phyloP scores from a whole-genome alignment of 208 protist genomes.

The Trichomonas vaginalis region DNA sequence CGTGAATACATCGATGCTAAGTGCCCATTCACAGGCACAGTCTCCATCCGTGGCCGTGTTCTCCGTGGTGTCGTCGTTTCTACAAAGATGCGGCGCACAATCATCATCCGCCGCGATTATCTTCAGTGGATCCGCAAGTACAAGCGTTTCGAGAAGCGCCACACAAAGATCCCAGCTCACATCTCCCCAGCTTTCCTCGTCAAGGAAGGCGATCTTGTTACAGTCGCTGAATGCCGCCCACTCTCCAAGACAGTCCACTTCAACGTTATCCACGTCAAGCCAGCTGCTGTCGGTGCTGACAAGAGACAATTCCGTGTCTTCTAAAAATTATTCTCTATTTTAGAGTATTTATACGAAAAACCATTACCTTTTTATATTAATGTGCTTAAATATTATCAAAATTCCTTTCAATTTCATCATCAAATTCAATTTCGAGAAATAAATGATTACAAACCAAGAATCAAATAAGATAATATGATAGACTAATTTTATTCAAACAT shows the following conservation, averaged over 20 bases:
- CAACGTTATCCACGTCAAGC: constrained; percentile 85
- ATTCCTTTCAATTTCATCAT: no score
- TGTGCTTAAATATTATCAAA: no score
- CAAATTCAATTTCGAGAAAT: no score
- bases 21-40: constrained; percentile 98
- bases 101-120: constrained; percentile 97
- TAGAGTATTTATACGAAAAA: no score
- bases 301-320: constrained; percentile 7
- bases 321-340: no score
- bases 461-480: no score
- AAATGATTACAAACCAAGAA: no score
- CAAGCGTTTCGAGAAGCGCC: constrained; percentile 99
- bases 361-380: no score
- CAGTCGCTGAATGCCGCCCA: constrained; percentile 80
- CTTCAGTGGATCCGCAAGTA: constrained; percentile 99
- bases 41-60: constrained; percentile 96
- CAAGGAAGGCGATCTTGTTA: constrained; percentile 89
- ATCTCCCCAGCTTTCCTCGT: constrained; percentile 89
- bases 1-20: constrained; percentile 99
- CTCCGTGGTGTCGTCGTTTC: constrained; percentile 86
- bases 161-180: constrained; percentile 95
- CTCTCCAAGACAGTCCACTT: constrained; percentile 98
- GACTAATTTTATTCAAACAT: no score
- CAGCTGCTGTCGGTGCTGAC: background rate
- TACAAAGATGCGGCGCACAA: constrained; percentile 93